Evolutionary conservation across 306 rosid genomes (phyloP).

Genomic region (Ormosia semicastrata): DNA sequence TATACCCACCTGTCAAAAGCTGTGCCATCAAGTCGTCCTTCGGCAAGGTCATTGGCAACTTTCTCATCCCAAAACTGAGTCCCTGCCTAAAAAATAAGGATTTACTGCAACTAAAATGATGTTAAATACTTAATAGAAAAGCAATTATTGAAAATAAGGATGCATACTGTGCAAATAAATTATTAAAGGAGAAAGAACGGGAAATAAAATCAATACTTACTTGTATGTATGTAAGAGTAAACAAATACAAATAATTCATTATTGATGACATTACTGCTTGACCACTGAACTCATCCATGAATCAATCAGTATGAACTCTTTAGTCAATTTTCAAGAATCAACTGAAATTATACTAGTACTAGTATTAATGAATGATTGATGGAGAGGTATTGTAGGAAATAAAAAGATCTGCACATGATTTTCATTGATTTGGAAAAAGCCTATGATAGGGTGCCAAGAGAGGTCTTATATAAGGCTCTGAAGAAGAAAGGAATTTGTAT

Average conservation of each 20-base stretch:
- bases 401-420: too few relatives aligned
- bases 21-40: constrained; percentile 82
- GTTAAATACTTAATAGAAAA: constrained; percentile 10
- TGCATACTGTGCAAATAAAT: background rate
- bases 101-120: constrained; percentile 23
- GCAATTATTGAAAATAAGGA: background rate
- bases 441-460: too few relatives aligned
- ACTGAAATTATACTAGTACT: background rate
- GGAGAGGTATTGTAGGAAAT: too few relatives aligned
- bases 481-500: too few relatives aligned
- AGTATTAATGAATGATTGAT: background rate
- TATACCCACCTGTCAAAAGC: constrained; percentile 82
- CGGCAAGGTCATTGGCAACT: constrained; percentile 79
- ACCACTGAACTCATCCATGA: background rate
- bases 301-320: background rate
- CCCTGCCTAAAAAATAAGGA: constrained; percentile 70
- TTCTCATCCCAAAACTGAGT: constrained; percentile 99
- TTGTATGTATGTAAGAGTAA: background rate
- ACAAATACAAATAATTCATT: background rate
- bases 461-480: too few relatives aligned
- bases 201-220: constrained; percentile 7
- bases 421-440: too few relatives aligned
- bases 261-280: constrained; percentile 5
- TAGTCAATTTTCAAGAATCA: background rate
- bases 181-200: background rate